Percentiles rank a stretch among this genome's conserved stretches.
Conservation (phyloP, 306 rosid species). For the Sophora flavescens region DNA sequence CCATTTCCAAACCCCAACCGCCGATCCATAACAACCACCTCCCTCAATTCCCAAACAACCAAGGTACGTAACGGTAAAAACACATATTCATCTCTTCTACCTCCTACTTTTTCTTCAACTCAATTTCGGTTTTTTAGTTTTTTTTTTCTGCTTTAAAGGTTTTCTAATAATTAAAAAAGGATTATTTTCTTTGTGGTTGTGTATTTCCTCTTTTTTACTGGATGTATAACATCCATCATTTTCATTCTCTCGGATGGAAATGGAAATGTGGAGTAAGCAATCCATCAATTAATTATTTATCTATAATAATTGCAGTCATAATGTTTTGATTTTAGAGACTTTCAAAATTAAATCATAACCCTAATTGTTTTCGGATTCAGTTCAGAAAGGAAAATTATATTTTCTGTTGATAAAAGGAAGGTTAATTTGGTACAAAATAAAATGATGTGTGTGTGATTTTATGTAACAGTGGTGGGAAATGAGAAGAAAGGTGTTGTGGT, state of each 20-base stretch:
- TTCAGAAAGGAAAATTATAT: no score
- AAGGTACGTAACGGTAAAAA: neutral
- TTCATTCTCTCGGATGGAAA: neutral
- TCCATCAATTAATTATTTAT: no score
- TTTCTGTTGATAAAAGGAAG: neutral
- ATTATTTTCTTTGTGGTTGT: no score
- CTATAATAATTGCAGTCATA: no score
- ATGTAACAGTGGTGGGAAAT: slow-evolving; percentile 4
- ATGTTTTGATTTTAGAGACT: no score
- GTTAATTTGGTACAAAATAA: neutral
- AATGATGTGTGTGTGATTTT: neutral
- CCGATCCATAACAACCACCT: neutral
- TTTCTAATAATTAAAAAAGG: no score
- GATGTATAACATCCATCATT: neutral
- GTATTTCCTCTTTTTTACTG: neutral
- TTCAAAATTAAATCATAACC: no score
- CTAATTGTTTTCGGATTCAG: no score
- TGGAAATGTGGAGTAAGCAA: neutral
- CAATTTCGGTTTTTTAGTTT: neutral
- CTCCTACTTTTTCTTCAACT: neutral
- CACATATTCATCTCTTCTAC: neutral
- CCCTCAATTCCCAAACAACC: neutral
- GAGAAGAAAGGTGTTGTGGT: neutral
- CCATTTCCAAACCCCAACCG: neutral
- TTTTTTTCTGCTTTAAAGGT: neutral